Percentiles rank a stretch among this genome's conserved stretches.
phyloP scores from a whole-genome alignment of 805 yeast genomes.

The Clavispora santaluciae region DNA sequence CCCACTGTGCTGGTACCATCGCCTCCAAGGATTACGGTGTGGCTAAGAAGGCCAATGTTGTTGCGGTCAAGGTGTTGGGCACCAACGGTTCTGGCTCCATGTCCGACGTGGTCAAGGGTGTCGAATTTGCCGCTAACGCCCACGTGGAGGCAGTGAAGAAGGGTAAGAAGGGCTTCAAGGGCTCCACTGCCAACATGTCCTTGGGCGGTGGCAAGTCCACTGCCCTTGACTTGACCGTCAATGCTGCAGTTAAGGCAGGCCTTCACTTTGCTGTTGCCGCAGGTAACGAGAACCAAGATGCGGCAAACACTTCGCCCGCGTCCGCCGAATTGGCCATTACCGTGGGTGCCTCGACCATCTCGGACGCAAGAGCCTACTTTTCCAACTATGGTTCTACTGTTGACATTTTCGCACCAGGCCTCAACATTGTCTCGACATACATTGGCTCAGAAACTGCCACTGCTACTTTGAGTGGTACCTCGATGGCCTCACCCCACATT shows the following conservation, averaged over 20 bases:
- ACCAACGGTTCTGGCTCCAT: conserved; percentile 36
- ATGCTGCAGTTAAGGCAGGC: conserved; percentile 54
- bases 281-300: conserved; percentile 58
- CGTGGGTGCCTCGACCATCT: conserved; percentile 45
- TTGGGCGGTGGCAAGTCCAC: conserved; percentile 56
- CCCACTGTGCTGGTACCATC: conserved; percentile 87
- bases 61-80: conserved; percentile 40
- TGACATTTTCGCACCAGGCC: conserved; percentile 53
- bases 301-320: conserved; percentile 58
- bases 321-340: conserved; percentile 52
- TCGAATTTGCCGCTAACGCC: conserved; percentile 42
- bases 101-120: conserved; percentile 40
- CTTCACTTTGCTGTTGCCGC: conserved; percentile 60
- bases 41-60: conserved; percentile 51
- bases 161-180: conserved; percentile 45
- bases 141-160: conserved; percentile 36
- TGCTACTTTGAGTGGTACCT: conserved; percentile 87
- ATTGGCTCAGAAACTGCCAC: conserved; percentile 74
- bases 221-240: conserved; percentile 53
- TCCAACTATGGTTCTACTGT: conserved; percentile 53
- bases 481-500: conserved; percentile 98
- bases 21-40: conserved; percentile 81
- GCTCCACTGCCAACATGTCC: conserved; percentile 60
- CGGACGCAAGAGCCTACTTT: conserved; percentile 46
- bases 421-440: conserved; percentile 55